Evolutionary conservation across 1,139 yeast genomes (phyloP).

Genomic region (Diutina mesorugosa): DNA sequence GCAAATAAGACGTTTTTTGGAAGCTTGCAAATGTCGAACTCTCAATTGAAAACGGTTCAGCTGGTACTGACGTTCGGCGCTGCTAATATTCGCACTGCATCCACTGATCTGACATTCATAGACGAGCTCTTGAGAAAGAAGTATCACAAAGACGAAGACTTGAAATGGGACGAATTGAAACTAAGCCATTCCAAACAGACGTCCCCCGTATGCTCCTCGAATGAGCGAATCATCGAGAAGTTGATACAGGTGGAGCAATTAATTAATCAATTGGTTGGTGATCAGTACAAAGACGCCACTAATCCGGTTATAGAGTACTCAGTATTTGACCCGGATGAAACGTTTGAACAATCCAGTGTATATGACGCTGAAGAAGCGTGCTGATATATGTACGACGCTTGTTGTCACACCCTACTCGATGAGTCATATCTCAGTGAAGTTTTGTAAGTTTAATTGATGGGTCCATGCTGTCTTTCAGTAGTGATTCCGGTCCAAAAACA

Average conservation of each 20-base stretch:
- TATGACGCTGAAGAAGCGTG: not conserved
- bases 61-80: not conserved
- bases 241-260: not conserved
- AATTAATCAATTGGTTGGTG: not conserved
- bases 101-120: constrained; percentile 1
- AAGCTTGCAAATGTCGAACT: not conserved
- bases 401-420: too few species aligned
- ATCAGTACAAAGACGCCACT: not conserved
- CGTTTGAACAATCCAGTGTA: not conserved
- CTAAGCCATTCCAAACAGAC: not conserved
- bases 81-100: not conserved
- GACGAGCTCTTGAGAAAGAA: not conserved
- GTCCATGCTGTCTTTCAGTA: too few species aligned
- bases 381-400: not conserved
- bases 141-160: not conserved
- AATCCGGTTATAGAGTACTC: not conserved
- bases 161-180: not conserved
- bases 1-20: not conserved
- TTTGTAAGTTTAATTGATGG: too few species aligned
- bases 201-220: not conserved
- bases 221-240: not conserved
- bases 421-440: too few species aligned
- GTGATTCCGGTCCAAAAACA: too few species aligned
- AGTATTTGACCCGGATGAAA: not conserved
- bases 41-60: not conserved